Base-by-base conservation (phyloP, 208 protist genomes). In the Leishmania lainsoni region DNA sequence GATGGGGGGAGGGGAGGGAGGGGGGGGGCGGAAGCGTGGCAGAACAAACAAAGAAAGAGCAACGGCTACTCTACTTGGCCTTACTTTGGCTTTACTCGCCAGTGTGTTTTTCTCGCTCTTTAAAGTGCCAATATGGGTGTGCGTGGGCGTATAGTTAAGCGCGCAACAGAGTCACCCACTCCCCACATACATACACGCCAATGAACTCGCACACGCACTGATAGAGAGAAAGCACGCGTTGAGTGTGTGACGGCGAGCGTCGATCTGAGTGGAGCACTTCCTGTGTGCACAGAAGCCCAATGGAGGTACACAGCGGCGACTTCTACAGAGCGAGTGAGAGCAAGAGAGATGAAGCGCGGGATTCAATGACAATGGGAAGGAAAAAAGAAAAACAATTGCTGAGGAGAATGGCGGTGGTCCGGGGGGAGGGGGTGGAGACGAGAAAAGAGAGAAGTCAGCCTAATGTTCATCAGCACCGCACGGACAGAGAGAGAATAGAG, bases 101-200 rank as follows among this genome's bases (percentile, higher is more conserved):
- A 58, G 51, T 58, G 54, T 58, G 54, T 29, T 12, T 14, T 10
- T 66, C 32, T 59, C 5, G 76, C 3, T 51, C 12, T 22, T 16
- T 63, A 14, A 63, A 14, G 26, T 32, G 9, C 58, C 42, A 2
- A 45, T 45, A 10, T 32, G 6, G 20, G 58, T 12, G 26, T 14
- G 9, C 58, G 8, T 9, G 26, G 26, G 26, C 58, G 26, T n/a
- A n/a, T 63, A 8, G 58, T 58, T 32, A 83, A 65, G 52, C 17
- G 63, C 56, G 58, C 39, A 79, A 20, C 26, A 22, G 59, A 83
- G 77, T 32, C 61, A 75, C 58, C 42, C 49, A 69, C 52, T 77
- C 4, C 48, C n/a, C 42, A 68, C 58, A 39, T 26, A 81, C 80
- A 80, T 56, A 80, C 49, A 49, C 12, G 63, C n/a, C 14, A 49